Percentiles rank a stretch among this genome's conserved stretches.
phyloP scores from a whole-genome alignment of 2,329 filamentous ascomycete genomes.

The Fusarium transvaalense region DNA sequence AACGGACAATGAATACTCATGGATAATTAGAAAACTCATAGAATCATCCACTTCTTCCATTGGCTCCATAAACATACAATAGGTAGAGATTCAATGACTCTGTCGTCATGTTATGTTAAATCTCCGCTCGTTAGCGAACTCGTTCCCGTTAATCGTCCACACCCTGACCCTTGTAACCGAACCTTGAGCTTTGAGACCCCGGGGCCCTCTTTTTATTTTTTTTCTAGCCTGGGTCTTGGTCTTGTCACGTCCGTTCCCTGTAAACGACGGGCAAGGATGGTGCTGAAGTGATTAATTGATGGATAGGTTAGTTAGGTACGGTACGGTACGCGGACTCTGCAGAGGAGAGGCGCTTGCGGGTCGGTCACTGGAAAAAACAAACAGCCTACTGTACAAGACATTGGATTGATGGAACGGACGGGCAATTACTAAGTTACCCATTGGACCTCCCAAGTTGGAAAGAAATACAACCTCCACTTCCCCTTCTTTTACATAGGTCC shows the following conservation, averaged over 20 bases:
- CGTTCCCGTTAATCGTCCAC: constrained; percentile 37
- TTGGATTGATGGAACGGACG: constrained; percentile 16
- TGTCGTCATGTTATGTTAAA: constrained; percentile 26
- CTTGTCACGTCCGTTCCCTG: constrained; percentile 17
- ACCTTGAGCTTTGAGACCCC: constrained; percentile 26
- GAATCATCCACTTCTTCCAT: constrained; percentile 6
- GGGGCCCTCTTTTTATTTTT: constrained; percentile 38
- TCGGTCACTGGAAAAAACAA: constrained; percentile 10
- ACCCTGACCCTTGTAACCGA: constrained; percentile 22
- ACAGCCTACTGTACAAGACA: neutral
- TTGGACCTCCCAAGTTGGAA: constrained; percentile 25
- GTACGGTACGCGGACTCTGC: constrained; percentile 6
- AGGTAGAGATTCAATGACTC: neutral
- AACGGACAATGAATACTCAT: neutral
- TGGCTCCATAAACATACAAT: neutral
- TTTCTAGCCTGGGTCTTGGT: neutral
- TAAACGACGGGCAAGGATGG: constrained; percentile 9
- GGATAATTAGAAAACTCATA: neutral
- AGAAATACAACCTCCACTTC: constrained; percentile 33
- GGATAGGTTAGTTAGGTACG: neutral
- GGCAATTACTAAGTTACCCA: constrained; percentile 38
- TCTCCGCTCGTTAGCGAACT: constrained; percentile 40
- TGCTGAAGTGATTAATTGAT: constrained; percentile 13
- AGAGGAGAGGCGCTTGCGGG: constrained; percentile 27
- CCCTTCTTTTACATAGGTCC: constrained; percentile 25